These are phyloP conservation scores for Artemisia tridentata DNA, from an alignment of 129 eudicot species.

Conservation along the genomic window DNA sequence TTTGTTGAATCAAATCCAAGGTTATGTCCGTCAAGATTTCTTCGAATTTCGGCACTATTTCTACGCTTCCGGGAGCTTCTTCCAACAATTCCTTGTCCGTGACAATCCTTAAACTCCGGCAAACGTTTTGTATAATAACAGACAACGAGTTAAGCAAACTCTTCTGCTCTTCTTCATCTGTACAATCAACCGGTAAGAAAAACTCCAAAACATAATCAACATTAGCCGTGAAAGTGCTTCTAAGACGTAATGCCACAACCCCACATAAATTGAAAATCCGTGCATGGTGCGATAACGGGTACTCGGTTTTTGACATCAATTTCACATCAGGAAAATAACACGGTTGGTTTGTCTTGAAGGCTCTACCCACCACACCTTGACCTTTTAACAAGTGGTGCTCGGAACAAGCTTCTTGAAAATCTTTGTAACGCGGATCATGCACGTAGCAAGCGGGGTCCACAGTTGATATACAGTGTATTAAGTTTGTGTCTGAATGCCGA, in stretches of 20 bases:
- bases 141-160: conserved; percentile 67
- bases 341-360: conserved; percentile 75
- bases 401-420: conserved; percentile 83
- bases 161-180: conserved; percentile 57
- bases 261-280: conserved; percentile 65
- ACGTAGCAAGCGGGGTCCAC: conserved; percentile 74
- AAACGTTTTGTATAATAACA: conserved; percentile 56
- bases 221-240: conserved; percentile 58
- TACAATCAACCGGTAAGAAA: conserved; percentile 63
- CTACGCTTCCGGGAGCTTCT: conserved; percentile 32
- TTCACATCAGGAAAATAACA: conserved; percentile 64
- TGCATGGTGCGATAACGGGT: conserved; percentile 93
- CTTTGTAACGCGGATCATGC: conserved; percentile 42
- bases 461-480: conserved; percentile 61
- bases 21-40: conserved; percentile 29
- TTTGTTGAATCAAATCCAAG: conserved; percentile 24
- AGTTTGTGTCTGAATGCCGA: conserved; percentile 65
- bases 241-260: conserved; percentile 86
- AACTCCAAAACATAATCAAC: conserved; percentile 88
- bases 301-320: conserved; percentile 55
- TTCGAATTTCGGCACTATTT: conserved; percentile 33
- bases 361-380: conserved; percentile 78
- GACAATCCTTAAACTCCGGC: conserved; percentile 60
- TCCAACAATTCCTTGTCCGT: conserved; percentile 71
- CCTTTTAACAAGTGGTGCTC: conserved; percentile 86